Base-by-base conservation (phyloP, 805 yeast genomes). In the Blastobotrys robertii region DNA sequence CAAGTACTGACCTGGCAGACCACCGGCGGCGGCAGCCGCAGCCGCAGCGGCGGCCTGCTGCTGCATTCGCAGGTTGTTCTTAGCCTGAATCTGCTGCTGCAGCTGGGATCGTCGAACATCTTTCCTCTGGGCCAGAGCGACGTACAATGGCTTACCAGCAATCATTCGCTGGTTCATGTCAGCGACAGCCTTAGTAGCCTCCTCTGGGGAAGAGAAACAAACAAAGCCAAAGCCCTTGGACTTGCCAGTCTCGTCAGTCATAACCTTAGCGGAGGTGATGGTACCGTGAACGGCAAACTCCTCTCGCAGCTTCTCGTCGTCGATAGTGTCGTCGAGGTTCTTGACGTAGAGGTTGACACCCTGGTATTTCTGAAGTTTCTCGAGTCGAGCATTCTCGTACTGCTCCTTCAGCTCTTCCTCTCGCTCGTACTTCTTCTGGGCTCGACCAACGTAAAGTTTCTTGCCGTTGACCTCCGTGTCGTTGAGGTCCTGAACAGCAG, bases 141-240 rank as follows among this genome's bases (percentile, higher is more conserved):
- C 98, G 67, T 90, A 92, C 64, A 92, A 76, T 60, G 97, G 98
- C 77, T 92, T 92, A 65, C 88, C 86, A 57, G 79, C 81, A 57
- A 92, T 78, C 81, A 90, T 83, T 66, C 87, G 84, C 72, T 87
- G 96, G 79, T 90, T 87, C 95, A 90, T 88, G 75, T 90, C 98
- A 57, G 90, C 76, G 66, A 90, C 86, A 53, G 98, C 98, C 73
- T 86, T 87, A 60, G 95, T 84, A 56, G 98, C 98, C 78, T 92
- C 98, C 69, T 92, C 98, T 62, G 97, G 96, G 52, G 92, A 69
- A 44, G 95, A 79, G 83, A 81, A 92, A 72, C 98, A 87, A 57
- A 92, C 98, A 65, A 92, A 92, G 62, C 98, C 98, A 66, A 92
- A 92, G 55, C 97, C 97, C 75, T 85, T 90, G 51, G 97, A 86